These are phyloP conservation scores for Pseudocercospora musae DNA, from an alignment of 2,329 filamentous ascomycete genomes.

Conservation along the genomic window DNA sequence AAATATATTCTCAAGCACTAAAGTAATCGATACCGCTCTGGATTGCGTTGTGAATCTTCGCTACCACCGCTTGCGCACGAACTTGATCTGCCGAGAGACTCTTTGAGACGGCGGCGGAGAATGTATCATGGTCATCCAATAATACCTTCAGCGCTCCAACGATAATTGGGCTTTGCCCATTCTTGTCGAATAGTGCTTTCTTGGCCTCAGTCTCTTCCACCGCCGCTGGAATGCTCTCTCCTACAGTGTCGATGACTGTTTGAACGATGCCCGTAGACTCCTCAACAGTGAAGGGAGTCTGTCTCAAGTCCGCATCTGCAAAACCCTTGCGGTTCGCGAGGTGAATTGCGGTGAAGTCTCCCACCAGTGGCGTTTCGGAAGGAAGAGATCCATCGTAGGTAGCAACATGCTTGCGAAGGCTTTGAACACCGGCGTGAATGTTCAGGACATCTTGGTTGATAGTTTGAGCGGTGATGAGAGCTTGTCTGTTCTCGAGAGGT, in stretches of 20 bases:
- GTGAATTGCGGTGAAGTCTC: constrained; percentile 23
- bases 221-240: constrained; percentile 18
- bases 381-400: constrained; percentile 14
- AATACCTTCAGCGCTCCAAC: constrained; percentile 22
- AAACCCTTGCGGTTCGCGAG: constrained; percentile 26
- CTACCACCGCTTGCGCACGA: constrained; percentile 11
- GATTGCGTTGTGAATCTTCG: constrained; percentile 14
- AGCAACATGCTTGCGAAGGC: constrained; percentile 16
- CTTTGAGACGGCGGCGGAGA: constrained; percentile 11
- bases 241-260: constrained; percentile 21
- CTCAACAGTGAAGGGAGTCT: constrained; percentile 13
- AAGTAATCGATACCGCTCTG: constrained; percentile 16
- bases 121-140: constrained; percentile 16
- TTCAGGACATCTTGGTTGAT: constrained; percentile 22
- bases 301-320: constrained; percentile 21
- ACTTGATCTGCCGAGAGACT: constrained; percentile 13
- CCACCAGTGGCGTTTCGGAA: constrained; percentile 10
- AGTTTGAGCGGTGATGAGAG: constrained; percentile 19
- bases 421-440: constrained; percentile 22
- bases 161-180: constrained; percentile 15
- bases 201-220: constrained; percentile 23
- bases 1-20: neutral
- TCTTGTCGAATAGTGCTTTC: constrained; percentile 16
- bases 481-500: constrained; percentile 6
- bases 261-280: constrained; percentile 23